Evolutionary conservation across 768 basidiomycete species (phyloP), one percentile per base, ranked within the genome.

Genomic region (Lentinula boryana): DNA sequence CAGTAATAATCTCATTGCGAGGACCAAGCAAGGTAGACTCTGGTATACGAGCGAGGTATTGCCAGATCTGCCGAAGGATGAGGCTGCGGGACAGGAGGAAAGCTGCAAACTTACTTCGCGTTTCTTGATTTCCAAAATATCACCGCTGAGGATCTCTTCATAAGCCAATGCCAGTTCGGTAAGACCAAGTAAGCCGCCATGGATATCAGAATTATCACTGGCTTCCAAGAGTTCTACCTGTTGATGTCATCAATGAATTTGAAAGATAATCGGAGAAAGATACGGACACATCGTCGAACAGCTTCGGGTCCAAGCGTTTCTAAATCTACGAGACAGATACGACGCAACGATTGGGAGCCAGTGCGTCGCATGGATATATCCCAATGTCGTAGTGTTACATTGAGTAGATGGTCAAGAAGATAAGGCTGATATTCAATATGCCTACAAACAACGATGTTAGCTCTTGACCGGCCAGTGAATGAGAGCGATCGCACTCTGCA

Each of bases 361-460:
- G 93, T 75, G 58, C 83, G 79, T 59, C 95, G 81, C 84, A 98
- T 89, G 27, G 80, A 71, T 3, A 81, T 71, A 68, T 98, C 95
- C 95, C 95, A 98, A 72, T 98, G 96, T 56, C 90, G 80, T 58
- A 96, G 68, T 0, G 89, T 87, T 48, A 89, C 85, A 63, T 83
- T 76, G 41, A 91, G 70, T 44, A 97, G 69, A 69, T 96, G 92
- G 56, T 87, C 78, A 51, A 94, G 71, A 58, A 98, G 75, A 63
- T 74, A 80, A 1, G 74, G 62, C 35, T 89, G 82, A 71, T 98
- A 98, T 67, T 89, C 90, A 32, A 68, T 64, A 71, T 95, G 89
- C 66, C 96, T 98, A 63, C 1, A 21, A 23, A 35, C 2, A 46
- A 46, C 2, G 38, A 46, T 48, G n/a, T 46, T 21, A 43, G 31